Evolutionary conservation across 345 rosid genomes (phyloP), one percentile per base, ranked within the genome.

Genomic region (Abelmoschus esculentus): DNA sequence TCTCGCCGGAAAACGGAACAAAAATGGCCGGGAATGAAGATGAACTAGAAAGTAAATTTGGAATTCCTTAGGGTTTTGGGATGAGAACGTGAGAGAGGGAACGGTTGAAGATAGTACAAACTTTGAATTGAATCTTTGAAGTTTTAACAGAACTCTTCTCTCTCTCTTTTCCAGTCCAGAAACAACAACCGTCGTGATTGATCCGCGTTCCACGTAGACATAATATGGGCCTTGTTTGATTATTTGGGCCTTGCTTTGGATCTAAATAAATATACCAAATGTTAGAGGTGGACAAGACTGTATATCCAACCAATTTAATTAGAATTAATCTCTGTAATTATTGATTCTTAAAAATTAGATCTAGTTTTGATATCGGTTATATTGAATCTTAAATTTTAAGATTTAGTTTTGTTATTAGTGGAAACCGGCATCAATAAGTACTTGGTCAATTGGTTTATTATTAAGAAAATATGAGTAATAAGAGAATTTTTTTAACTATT

Each of bases 101-200:
- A 66, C 11, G 28, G 19, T 31, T 68, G 61, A 68, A 34, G 71
- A 67, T 53, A 61, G 61, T 53, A 17, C 49, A 47, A 47, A 36
- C 69, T 49, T 66, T 66, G 57, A 66, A 28, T 66, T 28, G 40
- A 47, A 46, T 14, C 44, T 4, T 18, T 22, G 26, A 22, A 22
- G 26, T 22, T 22, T 22, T 7, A 8, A 46, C 18, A 38, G 11
- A 18, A 5, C 50, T 65, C 19, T 17, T 29, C n/a, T 46, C 36
- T 12, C 28, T 54, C 59, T 19, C 4, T 53, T 6, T 18, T 7
- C 11, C 26, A 3, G 57, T 53, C 11, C 42, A 38, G 56, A 52
- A 55, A 19, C 22, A 34, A 66, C 44, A 8, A 29, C 14, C 32
- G 5, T 7, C 2, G 9, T 32, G 26, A 34, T 6, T 17, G 19